Percentiles rank a stretch among this genome's conserved stretches.
Evolutionary conservation across 1,139 yeast genomes (phyloP).

Genomic region (Chernovozyma sophiae-reginae): DNA sequence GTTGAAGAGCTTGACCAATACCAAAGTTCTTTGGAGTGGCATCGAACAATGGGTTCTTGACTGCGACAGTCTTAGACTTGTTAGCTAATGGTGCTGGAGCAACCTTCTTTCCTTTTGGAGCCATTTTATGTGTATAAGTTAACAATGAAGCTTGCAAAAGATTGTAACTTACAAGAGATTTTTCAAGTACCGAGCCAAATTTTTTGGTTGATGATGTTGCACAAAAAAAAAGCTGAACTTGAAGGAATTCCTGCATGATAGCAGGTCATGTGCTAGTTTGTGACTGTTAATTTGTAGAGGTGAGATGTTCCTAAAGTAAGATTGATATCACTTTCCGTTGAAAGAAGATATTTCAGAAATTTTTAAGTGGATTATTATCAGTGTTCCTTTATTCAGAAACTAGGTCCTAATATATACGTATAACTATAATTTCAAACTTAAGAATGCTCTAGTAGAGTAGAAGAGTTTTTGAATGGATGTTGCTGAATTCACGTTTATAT

Average conservation of each 20-base stretch:
- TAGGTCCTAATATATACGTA: no score
- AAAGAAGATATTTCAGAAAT: no score
- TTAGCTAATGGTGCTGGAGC: conserved; percentile 84
- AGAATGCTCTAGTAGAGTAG: no score
- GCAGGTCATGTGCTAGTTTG: neutral
- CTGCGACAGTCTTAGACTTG: conserved; percentile 37
- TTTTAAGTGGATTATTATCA: no score
- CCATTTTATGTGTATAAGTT: conserved; percentile 23
- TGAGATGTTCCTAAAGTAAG: no score
- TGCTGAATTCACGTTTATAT: no score
- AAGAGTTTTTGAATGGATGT: no score
- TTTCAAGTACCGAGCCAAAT: neutral
- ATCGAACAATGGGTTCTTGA: conserved; percentile 75
- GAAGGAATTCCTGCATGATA: neutral
- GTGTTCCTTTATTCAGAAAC: no score
- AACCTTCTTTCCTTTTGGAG: conserved; percentile 68
- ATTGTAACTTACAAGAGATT: neutral
- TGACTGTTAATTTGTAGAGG: neutral
- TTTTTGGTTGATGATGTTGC: neutral
- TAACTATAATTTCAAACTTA: no score
- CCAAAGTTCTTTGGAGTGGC: conserved; percentile 92
- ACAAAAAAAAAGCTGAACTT: no score
- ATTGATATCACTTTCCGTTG: no score
- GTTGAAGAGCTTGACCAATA: conserved; percentile 92
- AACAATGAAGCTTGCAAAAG: no score